phyloP scores from a whole-genome alignment of 2,329 filamentous ascomycete species.

The Trichoderma afroharzianum region DNA sequence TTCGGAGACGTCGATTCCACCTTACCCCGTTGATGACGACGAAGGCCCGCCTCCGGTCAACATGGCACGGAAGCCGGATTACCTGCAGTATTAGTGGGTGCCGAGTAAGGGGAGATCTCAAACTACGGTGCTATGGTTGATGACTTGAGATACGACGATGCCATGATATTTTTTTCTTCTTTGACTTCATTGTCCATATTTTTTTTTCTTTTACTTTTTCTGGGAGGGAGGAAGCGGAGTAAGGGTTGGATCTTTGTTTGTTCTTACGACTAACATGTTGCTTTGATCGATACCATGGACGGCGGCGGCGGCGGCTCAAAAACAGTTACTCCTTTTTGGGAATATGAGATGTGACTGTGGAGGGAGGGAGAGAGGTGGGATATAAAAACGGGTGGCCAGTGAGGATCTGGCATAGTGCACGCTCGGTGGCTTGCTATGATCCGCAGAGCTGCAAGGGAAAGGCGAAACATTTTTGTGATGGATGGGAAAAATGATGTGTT shows the following conservation, averaged over 20 bases:
- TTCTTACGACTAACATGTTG: neutral
- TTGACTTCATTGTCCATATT: constrained; percentile 1
- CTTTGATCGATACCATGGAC: constrained; percentile 13
- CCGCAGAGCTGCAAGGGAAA: neutral
- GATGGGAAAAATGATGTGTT: neutral
- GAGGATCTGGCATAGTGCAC: neutral
- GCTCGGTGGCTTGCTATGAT: neutral
- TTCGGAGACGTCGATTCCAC: constrained; percentile 47
- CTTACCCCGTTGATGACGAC: constrained; percentile 74
- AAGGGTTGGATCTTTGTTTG: constrained; percentile 1
- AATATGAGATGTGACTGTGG: neutral
- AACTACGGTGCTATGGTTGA: neutral
- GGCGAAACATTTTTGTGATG: neutral
- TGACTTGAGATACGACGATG: neutral
- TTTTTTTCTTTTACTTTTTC: neutral
- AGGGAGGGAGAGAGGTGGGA: neutral
- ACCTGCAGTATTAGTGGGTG: constrained; percentile 31
- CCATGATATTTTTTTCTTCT: neutral
- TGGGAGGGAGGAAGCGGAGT: neutral
- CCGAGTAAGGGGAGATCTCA: too few species aligned
- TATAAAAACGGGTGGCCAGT: neutral
- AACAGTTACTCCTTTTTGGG: neutral
- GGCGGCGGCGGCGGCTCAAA: neutral
- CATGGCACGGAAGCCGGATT: constrained; percentile 80
- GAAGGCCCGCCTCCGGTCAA: constrained; percentile 83